phyloP scores from a whole-genome alignment of 176 grass and related monocot genomes.

The Otatea glauca region DNA sequence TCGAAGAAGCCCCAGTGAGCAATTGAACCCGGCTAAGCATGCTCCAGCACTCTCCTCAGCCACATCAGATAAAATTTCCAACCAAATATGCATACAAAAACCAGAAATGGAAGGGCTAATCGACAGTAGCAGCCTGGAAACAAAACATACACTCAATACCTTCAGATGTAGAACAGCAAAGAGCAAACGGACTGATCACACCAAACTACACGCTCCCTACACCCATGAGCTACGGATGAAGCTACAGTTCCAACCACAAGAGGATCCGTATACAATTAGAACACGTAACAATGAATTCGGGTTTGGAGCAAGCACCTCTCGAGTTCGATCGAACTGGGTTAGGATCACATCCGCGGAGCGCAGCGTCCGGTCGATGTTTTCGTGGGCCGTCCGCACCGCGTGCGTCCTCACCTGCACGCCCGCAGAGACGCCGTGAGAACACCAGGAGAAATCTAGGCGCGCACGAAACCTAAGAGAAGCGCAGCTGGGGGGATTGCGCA shows the following conservation, averaged over 20 bases:
- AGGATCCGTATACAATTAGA: background rate
- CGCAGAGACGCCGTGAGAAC: background rate
- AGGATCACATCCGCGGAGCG: constrained; percentile 92
- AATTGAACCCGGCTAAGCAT: background rate
- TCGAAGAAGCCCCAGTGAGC: background rate
- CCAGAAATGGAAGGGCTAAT: background rate
- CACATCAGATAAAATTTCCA: background rate
- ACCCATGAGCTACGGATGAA: background rate
- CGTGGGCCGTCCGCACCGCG: constrained; percentile 85
- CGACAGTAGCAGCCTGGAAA: background rate
- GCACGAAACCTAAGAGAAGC: background rate
- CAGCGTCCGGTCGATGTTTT: constrained; percentile 96
- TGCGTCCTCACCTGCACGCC: constrained; percentile 63
- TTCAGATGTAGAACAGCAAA: background rate
- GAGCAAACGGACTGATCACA: background rate
- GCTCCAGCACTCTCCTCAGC: background rate
- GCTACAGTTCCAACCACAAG: background rate
- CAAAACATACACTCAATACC: background rate
- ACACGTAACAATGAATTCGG: background rate
- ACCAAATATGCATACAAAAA: background rate
- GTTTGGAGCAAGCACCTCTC: constrained; percentile 57
- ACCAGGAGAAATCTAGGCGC: background rate
- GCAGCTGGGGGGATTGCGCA: background rate
- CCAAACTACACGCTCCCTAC: background rate
- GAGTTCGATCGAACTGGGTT: constrained; percentile 77